These are phyloP conservation scores for Penicillium fuscoglaucum DNA, from an alignment of 2,329 filamentous ascomycete genomes.

Conservation along the genomic window DNA sequence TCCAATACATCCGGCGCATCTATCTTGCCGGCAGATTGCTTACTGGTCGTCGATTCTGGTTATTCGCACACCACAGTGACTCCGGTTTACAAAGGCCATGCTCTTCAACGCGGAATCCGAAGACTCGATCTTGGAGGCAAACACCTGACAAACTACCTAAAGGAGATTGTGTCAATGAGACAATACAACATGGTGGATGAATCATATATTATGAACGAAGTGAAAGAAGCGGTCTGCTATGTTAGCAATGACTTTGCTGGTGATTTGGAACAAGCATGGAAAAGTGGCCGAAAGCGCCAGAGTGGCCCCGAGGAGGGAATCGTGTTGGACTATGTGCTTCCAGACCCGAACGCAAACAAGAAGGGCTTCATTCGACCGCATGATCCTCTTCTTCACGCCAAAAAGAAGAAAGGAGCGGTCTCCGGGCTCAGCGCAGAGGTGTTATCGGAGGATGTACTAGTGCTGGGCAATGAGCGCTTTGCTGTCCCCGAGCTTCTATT, in stretches of 20 bases:
- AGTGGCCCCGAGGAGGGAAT: conserved; percentile 48
- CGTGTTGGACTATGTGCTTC: conserved; percentile 87
- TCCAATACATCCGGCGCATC: conserved; percentile 42
- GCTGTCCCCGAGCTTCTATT: conserved; percentile 87
- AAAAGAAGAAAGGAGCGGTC: conserved; percentile 50
- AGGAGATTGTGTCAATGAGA: conserved; percentile 81
- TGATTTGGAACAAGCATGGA: conserved; percentile 84
- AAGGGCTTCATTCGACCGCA: conserved; percentile 75
- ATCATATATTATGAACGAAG: conserved; percentile 88
- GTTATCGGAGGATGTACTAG: conserved; percentile 73
- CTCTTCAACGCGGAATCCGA: conserved; percentile 77
- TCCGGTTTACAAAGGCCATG: conserved; percentile 76
- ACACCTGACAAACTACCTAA: conserved; percentile 87
- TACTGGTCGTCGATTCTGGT: conserved; percentile 87
- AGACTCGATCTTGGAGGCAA: conserved; percentile 91
- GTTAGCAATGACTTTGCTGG: conserved; percentile 72
- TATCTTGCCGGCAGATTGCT: conserved; percentile 67
- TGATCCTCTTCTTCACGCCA: conserved; percentile 64
- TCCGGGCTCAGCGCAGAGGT: conserved; percentile 49
- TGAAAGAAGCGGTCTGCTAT: conserved; percentile 88
- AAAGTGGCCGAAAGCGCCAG: conserved; percentile 59
- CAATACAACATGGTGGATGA: conserved; percentile 97
- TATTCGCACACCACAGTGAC: conserved; percentile 93
- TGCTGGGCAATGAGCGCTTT: conserved; percentile 89
- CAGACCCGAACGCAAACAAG: conserved; percentile 67